phyloP scores from a whole-genome alignment of 371 early-diverging fungal species.

The Rhizomucor pusillus region DNA sequence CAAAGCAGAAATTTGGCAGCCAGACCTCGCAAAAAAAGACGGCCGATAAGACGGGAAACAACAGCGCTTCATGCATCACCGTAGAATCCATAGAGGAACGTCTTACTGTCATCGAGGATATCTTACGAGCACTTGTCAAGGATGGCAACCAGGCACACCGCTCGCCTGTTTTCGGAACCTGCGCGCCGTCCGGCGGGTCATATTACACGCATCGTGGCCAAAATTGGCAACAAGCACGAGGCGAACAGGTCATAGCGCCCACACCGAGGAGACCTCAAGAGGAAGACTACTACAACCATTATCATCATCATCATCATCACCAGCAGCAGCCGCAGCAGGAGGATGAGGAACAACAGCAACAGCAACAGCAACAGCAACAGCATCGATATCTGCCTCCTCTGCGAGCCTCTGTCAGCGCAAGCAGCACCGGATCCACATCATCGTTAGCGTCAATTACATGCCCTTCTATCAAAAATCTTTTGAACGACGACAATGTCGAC shows the following conservation, averaged over 20 bases:
- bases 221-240: constrained; percentile 9
- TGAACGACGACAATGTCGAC: constrained; percentile 17
- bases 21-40: no score
- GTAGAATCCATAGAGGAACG: constrained; percentile 36
- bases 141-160: not conserved
- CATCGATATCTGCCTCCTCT: constrained; percentile 1
- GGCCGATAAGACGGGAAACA: no score
- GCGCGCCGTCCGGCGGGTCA: constrained; percentile 1
- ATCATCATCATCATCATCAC: not conserved
- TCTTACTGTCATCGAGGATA: constrained; percentile 33
- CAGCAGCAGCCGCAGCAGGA: no score
- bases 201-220: constrained; percentile 9
- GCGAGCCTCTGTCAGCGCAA: not conserved
- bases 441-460: constrained; percentile 28
- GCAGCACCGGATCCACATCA: not conserved
- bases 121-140: constrained; percentile 25
- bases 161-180: constrained; percentile 7
- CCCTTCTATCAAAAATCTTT: constrained; percentile 26
- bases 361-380: not conserved
- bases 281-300: not conserved
- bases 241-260: no score
- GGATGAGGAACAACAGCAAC: not conserved
- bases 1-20: constrained; percentile 12
- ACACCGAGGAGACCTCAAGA: not conserved
- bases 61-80: not conserved